A percentile compares a stretch with the other conserved stretches of the same genome.
Conservation (phyloP, 2,329 filamentous ascomycete genomes). For the Fusarium graminum region DNA sequence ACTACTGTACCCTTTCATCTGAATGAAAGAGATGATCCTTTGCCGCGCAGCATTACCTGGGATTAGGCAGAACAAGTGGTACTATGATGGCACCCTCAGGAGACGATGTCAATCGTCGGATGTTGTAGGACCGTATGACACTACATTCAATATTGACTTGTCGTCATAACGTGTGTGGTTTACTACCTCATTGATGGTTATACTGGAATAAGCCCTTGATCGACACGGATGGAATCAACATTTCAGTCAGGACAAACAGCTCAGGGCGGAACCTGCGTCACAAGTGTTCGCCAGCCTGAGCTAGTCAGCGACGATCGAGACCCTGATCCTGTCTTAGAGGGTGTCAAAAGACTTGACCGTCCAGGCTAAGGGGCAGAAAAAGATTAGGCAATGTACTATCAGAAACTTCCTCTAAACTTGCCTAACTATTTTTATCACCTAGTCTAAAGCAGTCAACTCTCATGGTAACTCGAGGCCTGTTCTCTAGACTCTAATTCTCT, state of each 20-base stretch:
- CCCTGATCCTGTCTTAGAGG: constrained; percentile 12
- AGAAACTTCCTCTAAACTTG: no score
- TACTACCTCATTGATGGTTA: not conserved
- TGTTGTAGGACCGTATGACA: not conserved
- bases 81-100: not conserved
- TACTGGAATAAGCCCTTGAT: constrained; percentile 8
- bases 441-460: no score
- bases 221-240: constrained; percentile 12
- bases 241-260: constrained; percentile 15
- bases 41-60: not conserved
- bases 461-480: no score
- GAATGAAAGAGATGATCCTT: not conserved
- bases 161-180: constrained; percentile 10
- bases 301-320: constrained; percentile 28
- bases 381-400: no score
- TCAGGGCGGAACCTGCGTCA: constrained; percentile 37
- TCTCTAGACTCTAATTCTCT: constrained; percentile 27
- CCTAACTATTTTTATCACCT: no score
- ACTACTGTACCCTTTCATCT: not conserved
- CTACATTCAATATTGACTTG: not conserved
- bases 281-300: constrained; percentile 22
- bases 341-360: no score
- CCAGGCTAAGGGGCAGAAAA: no score
- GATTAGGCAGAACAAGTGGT: not conserved
- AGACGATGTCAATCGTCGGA: not conserved